Conservation (phyloP, 2,329 filamentous ascomycete genomes). For the Colletotrichum eleusines region DNA sequence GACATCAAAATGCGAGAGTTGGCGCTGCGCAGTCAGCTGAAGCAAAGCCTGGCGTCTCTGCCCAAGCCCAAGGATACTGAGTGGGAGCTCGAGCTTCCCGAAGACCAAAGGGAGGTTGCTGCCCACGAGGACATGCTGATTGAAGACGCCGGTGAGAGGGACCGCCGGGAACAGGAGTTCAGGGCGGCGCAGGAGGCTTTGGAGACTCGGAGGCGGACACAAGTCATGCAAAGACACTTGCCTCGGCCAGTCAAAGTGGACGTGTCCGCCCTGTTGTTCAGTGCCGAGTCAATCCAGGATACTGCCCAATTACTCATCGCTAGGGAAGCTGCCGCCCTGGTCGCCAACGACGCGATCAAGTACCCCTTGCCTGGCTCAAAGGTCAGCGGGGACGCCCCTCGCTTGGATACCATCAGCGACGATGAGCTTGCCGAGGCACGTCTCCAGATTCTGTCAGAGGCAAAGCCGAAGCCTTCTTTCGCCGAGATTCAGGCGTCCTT, state of each 20-base stretch:
- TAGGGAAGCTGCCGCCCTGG: constrained; percentile 80
- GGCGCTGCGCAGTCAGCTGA: constrained; percentile 75
- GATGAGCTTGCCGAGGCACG: constrained; percentile 79
- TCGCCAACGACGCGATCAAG: constrained; percentile 83
- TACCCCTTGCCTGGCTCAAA: constrained; percentile 78
- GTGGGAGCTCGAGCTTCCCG: constrained; percentile 93
- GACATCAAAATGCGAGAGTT: constrained; percentile 80
- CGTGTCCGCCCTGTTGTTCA: constrained; percentile 71
- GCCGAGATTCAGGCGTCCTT: constrained; percentile 67
- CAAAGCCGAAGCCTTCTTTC: constrained; percentile 60
- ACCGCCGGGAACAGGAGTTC: constrained; percentile 80
- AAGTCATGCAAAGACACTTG: constrained; percentile 88
- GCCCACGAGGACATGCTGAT: constrained; percentile 62
- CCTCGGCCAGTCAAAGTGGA: constrained; percentile 83
- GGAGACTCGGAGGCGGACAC: constrained; percentile 86
- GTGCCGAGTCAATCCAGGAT: constrained; percentile 71
- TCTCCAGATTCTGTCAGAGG: constrained; percentile 81
- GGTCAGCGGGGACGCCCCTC: constrained; percentile 70
- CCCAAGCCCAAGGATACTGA: constrained; percentile 94
- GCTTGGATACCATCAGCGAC: constrained; percentile 77
- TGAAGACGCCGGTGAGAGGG: constrained; percentile 77
- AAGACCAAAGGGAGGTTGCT: constrained; percentile 76
- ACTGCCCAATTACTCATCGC: constrained; percentile 78
- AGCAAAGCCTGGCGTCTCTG: constrained; percentile 80
- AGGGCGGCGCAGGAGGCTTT: constrained; percentile 79